Percentiles rank a stretch among this genome's conserved stretches.
These are phyloP conservation scores for Dryas integrifolia DNA, from an alignment of 331 rosid genomes.

Conservation along the genomic window DNA sequence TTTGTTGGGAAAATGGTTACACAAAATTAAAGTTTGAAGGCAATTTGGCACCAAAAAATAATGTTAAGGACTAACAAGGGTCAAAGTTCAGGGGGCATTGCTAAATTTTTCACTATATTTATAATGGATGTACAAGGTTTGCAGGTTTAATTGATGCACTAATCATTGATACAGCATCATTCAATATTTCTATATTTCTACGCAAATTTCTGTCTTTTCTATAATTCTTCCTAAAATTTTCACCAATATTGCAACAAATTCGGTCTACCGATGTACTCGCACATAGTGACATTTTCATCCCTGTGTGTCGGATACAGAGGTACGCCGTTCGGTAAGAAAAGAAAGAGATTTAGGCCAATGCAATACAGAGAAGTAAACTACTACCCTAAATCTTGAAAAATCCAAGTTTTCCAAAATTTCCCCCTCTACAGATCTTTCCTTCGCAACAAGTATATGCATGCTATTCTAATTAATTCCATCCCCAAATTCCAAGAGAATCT, in stretches of 20 bases:
- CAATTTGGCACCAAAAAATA: too few species aligned
- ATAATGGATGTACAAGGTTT: not conserved
- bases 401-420: not conserved
- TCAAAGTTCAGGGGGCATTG: too few species aligned
- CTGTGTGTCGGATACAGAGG: too few species aligned
- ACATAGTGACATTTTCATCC: too few species aligned
- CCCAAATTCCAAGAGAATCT: not conserved
- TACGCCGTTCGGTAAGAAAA: not conserved
- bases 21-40: too few species aligned
- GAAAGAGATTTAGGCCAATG: not conserved
- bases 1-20: too few species aligned
- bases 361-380: not conserved
- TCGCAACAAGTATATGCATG: not conserved
- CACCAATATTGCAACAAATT: not conserved
- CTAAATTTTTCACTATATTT: too few species aligned
- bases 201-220: not conserved
- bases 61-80: too few species aligned
- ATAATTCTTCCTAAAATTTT: not conserved
- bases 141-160: not conserved
- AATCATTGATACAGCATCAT: not conserved
- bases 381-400: not conserved
- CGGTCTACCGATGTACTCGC: not conserved
- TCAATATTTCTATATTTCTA: not conserved
- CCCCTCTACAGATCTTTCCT: not conserved
- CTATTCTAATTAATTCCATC: not conserved